Conservation (phyloP, 371 early-diverging fungal species). For the Dipsacomyces acuminosporus region DNA sequence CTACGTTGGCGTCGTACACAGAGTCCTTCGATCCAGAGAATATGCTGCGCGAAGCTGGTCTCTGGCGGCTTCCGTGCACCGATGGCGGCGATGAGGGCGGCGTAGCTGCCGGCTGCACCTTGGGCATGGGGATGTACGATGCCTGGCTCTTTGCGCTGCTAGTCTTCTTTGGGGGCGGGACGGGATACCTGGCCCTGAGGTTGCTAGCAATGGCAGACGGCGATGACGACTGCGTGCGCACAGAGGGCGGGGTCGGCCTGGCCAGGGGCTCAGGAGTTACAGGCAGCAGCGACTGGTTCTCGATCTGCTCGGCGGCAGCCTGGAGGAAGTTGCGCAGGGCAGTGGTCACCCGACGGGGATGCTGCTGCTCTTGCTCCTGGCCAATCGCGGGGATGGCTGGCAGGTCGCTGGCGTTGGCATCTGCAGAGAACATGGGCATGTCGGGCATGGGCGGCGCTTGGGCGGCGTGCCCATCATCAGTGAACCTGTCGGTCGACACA, state of each 20-base stretch:
- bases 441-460: constrained; percentile 22
- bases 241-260: not conserved
- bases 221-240: too few species aligned
- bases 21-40: constrained; percentile 39
- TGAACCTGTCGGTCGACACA: constrained; percentile 19
- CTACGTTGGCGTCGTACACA: constrained; percentile 40
- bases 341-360: constrained; percentile 31
- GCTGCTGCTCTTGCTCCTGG: not conserved
- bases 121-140: constrained; percentile 1
- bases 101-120: constrained; percentile 2
- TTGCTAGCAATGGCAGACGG: not conserved
- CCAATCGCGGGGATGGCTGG: constrained; percentile 6
- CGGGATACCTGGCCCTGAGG: not conserved
- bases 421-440: constrained; percentile 23
- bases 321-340: constrained; percentile 45
- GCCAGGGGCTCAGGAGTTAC: constrained; percentile 14
- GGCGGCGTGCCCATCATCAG: not conserved
- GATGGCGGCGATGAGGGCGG: constrained; percentile 14
- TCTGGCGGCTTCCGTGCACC: not conserved
- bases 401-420: not conserved
- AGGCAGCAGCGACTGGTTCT: constrained; percentile 32
- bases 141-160: constrained; percentile 1
- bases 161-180: too few species aligned
- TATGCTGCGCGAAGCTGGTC: constrained; percentile 32
- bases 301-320: constrained; percentile 46